Evolutionary conservation across 2,329 filamentous ascomycete genomes (phyloP), one percentile per base, ranked within the genome.

Genomic region (Hypocrella siamensis): DNA sequence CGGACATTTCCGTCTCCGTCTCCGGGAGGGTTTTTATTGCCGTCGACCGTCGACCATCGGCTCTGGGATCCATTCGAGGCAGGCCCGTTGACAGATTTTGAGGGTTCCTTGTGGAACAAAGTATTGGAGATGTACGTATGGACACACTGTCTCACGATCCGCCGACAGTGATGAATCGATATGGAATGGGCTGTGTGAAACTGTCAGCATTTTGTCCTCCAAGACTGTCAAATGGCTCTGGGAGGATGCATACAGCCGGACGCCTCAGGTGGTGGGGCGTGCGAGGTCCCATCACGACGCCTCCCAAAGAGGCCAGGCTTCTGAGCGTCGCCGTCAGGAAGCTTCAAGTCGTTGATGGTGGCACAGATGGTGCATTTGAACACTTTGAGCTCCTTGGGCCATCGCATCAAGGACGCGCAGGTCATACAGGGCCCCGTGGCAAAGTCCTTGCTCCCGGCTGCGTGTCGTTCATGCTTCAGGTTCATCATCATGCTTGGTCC

Each of bases 291-390:
- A 7, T 34, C 30, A n/a, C 32, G 16, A 15, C 32, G 27, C 17
- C 31, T 39, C 19, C 32, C 29, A 16, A 31, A 28, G 19, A 27
- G 27, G 9, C 29, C 29, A 12, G 30, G 26, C 26, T 31, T 33
- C 11, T 14, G n/a, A 18, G 33, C 12, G 19, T 43, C 43, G 18
- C 33, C 33, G 5, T 38, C 37, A 24, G 39, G 36, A 10, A 50
- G 46, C 19, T 48, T 48, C 32, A 93, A 53, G 48, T 93, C 84
- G 48, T 92, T 93, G 48, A 93, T 75, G 14, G 80, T 90, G 45
- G 81, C 60, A 52, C 85, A 93, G 33, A 82, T 78, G 26, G 80
- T 79, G 52, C 85, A 93, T 43, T 83, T 70, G 53, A 90, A 93
- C 24, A 78, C 70, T 22, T 69, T 69, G 38, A 85, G 56, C 32